These are phyloP conservation scores for Heterobasidion parviporum DNA, from an alignment of 1,284 basidiomycete species.

Conservation along the genomic window DNA sequence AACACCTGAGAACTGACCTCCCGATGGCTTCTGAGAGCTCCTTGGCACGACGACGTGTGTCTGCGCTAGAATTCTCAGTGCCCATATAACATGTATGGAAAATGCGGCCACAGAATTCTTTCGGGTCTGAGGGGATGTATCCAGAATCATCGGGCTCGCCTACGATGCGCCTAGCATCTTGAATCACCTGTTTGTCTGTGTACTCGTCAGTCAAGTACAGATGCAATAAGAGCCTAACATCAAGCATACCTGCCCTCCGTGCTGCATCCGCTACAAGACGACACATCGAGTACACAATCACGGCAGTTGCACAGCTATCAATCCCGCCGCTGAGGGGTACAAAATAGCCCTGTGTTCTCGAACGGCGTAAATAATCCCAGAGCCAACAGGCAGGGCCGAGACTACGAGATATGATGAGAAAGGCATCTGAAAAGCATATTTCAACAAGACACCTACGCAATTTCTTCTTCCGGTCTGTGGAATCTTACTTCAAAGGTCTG, in stretches of 20 bases:
- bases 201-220: neutral
- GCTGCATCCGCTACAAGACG: conserved; percentile 78
- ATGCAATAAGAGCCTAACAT: neutral
- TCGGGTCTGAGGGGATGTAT: conserved; percentile 81
- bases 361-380: conserved; percentile 97
- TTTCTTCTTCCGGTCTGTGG: conserved; percentile 92
- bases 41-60: conserved; percentile 84
- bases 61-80: conserved; percentile 87
- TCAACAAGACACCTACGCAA: conserved; percentile 61
- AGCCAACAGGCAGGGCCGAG: conserved; percentile 98
- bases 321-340: conserved; percentile 96
- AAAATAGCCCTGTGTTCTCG: conserved; percentile 93
- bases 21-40: conserved; percentile 85
- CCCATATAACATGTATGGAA: conserved; percentile 99
- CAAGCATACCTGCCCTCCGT: conserved; percentile 50
- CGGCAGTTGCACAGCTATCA: conserved; percentile 93
- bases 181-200: conserved; percentile 79
- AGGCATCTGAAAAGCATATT: neutral
- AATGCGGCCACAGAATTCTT: conserved; percentile 79
- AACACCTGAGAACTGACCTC: conserved; percentile 38
- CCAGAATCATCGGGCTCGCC: conserved; percentile 75
- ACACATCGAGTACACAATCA: conserved; percentile 96
- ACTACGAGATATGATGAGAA: conserved; percentile 29
- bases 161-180: conserved; percentile 83
- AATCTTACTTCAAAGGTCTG: conserved; percentile 56